Conservation (phyloP, 495 filamentous ascomycete genomes). For the Penicillium dipodomyicola region DNA sequence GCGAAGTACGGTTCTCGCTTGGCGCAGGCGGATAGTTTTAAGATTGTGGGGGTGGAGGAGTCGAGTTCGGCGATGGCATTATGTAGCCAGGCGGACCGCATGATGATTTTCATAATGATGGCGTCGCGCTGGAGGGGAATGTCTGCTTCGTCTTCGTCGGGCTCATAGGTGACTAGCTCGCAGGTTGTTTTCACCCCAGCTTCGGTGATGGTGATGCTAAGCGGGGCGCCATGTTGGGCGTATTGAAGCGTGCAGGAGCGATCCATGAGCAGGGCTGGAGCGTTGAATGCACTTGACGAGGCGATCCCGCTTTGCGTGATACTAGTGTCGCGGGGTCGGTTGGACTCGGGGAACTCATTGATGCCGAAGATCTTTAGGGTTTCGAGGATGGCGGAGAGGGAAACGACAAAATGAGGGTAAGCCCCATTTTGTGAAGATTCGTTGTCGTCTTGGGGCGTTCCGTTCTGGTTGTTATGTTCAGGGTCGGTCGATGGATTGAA, state of each 20-base stretch:
- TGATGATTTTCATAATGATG: constrained; percentile 90
- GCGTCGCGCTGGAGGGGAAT: constrained; percentile 81
- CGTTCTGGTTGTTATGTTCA: constrained; percentile 25
- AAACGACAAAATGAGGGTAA: constrained; percentile 70
- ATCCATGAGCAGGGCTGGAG: constrained; percentile 70
- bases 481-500: constrained; percentile 50
- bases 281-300: constrained; percentile 66
- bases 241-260: constrained; percentile 83
- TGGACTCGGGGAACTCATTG: constrained; percentile 62
- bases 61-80: constrained; percentile 82
- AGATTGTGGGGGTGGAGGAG: constrained; percentile 62
- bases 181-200: constrained; percentile 85
- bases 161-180: constrained; percentile 86
- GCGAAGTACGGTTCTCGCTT: constrained; percentile 65
- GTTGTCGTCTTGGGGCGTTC: constrained; percentile 34
- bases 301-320: constrained; percentile 42
- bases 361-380: constrained; percentile 91
- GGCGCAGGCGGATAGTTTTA: constrained; percentile 63
- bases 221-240: constrained; percentile 63
- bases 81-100: constrained; percentile 76
- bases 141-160: constrained; percentile 58
- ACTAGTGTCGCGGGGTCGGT: constrained; percentile 44
- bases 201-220: constrained; percentile 80
- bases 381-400: constrained; percentile 82
- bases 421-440: constrained; percentile 33